Evolutionary conservation across 1,284 basidiomycete species (phyloP).

Genomic region (Gastroboletus turbinatus): DNA sequence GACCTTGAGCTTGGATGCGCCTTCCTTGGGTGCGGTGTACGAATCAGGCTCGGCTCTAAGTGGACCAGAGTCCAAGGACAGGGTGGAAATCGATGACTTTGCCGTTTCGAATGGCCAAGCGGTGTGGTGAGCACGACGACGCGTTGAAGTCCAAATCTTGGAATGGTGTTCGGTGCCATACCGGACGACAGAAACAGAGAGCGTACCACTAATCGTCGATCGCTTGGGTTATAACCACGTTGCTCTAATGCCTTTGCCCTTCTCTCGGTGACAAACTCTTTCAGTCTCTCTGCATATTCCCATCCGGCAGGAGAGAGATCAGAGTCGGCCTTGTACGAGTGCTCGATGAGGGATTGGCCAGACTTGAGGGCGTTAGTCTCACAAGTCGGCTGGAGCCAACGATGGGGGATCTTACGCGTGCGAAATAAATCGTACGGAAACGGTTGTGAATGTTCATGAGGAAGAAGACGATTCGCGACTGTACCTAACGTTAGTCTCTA

Average conservation of each 20-base stretch:
- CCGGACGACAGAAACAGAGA: not conserved
- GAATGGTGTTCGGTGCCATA: not conserved
- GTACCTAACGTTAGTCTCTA: conserved; percentile 11
- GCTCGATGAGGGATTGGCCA: conserved; percentile 94
- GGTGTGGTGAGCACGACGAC: conserved; percentile 90
- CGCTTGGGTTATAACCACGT: conserved; percentile 59
- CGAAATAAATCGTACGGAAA: conserved; percentile 90
- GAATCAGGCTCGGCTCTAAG: not conserved
- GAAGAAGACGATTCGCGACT: conserved; percentile 95
- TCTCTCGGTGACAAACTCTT: conserved; percentile 81
- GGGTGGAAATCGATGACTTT: conserved; percentile 8
- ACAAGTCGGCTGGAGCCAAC: not conserved
- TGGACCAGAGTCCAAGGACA: conserved; percentile 7
- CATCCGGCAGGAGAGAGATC: conserved; percentile 93
- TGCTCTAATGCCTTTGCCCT: conserved; percentile 69
- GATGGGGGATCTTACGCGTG: conserved; percentile 58
- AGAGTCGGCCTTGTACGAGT: conserved; percentile 98
- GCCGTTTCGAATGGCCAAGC: conserved; percentile 87
- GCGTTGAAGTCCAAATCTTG: conserved; percentile 96
- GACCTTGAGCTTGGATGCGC: conserved; percentile 44
- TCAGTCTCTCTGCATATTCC: conserved; percentile 89
- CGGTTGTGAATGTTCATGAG: conserved; percentile 98
- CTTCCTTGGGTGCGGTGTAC: conserved; percentile 2
- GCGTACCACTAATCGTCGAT: conserved; percentile 75
- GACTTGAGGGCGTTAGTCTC: conserved; percentile 45